Base-by-base conservation (phyloP, 2,329 filamentous ascomycete genomes). In the Epichloe sibirici region DNA sequence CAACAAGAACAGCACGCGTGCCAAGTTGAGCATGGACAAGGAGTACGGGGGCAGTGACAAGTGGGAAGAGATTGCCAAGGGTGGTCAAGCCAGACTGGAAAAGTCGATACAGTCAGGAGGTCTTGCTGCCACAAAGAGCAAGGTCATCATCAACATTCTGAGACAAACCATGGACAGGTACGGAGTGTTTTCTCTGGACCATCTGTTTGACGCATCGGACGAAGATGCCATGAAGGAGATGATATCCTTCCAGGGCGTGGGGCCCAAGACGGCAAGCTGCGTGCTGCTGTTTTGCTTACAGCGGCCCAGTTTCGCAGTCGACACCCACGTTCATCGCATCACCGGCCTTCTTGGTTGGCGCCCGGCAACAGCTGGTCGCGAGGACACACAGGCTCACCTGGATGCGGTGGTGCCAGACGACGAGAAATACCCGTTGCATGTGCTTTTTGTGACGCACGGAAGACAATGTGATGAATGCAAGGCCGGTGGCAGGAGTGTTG, bases 81-180 rank as follows among this genome's bases (percentile, higher is more conserved):
- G 71, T 38, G 71, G 73, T 0, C 63, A 64, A 43, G 56, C 62
- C 13, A 67, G 65, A 57, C 64, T 76, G 5, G 66, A 73, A 55
- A 73, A 81, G 58, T 79, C 86, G 0, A 90, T 90, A 61, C 81
- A 81, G 63, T 74, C 74, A 25, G 88, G 87, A 34, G 88, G 88
- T 0, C 71, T 91, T 1, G 83, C 82, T 13, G 77, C 78, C 38
- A 74, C 79, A n/a, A 93, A 91, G 67, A 86, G 81, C 61, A 82
- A 78, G 53, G 80, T 83, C 58, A 87, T 91, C 58, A 79, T 90
- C 57, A 67, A 70, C 38, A 83, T 89, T 51, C 69, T 91, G 60
- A 70, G 76, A 47, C 82, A 88, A 61, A 85, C 83, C 39, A 72
- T 78, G 50, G 63, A 58, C 23, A 58, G 60, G 34, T 64, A 73